Base-by-base conservation (phyloP, 2,329 filamentous ascomycete species). In the Sporothrix phasma region DNA sequence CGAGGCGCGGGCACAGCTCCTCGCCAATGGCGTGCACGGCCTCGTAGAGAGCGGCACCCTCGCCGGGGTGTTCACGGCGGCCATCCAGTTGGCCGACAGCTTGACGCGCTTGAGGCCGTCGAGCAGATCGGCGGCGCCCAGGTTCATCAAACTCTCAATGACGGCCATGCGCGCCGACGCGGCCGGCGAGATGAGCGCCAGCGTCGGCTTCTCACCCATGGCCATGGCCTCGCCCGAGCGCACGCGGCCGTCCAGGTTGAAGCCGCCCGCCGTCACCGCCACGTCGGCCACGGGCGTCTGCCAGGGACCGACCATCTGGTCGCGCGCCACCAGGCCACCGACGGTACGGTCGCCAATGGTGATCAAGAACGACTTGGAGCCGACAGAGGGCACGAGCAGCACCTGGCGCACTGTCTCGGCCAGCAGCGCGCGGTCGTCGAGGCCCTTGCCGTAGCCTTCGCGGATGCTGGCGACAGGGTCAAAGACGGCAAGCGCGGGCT, bases 11-110 rank as follows among this genome's bases (percentile, higher is more conserved):
- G 76, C 94, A 99, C 8, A 99, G 80, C 56, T 96, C 89, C 84
- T 96, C 88, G 58, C 92, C 92, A 65, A 97, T 92, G 10, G 93
- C 92, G 73, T 96, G 84, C 2, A 97, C 94, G 34, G 92, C 94
- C 75, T 97, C 91, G 72, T 96, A 97, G 37, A 97, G 81, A 17
- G 88, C 91, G 45, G 93, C 92, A 46, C 91, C 92, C 76, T 99
- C 94, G 54, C 94, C 94, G 24, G 90, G 88, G 74, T 97, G 72
- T 87, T 92, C 66, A 92, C 90, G n/a, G 93, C 93, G 3, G 92
- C 92, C 94, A 97, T 97, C 93, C 93, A 99, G 78, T 99, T 97
- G 59, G 93, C 93, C 3, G 92, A 97, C 10, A 97, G 83, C 73
- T 93, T 88, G 67, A 97, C 87, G 49, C 90, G 86, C 66, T 84